phyloP scores from a whole-genome alignment of 805 yeast species.

The Wickerhamomyces sydowiorum region DNA sequence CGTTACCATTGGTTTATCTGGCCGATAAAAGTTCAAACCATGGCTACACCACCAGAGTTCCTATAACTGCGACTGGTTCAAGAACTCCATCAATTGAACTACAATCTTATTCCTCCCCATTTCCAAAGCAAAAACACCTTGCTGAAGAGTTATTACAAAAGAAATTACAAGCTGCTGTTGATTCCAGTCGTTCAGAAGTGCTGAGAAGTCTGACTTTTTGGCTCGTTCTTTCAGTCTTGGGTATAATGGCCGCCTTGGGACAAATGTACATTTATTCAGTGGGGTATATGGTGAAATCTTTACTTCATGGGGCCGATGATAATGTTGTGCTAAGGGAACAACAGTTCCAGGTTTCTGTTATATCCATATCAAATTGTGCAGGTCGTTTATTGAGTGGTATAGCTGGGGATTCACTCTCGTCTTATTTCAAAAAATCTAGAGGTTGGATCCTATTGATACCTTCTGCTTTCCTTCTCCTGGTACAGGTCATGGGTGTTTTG shows the following conservation, averaged over 20 bases:
- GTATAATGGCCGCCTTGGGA: conserved; percentile 59
- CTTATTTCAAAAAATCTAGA: conserved; percentile 39
- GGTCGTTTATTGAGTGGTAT: conserved; percentile 65
- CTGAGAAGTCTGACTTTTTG: conserved; percentile 36
- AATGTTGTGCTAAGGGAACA: conserved; percentile 46
- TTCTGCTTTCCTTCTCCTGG: conserved; percentile 35
- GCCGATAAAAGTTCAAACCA: conserved; percentile 13
- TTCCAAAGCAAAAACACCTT: background rate
- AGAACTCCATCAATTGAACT: conserved; percentile 13
- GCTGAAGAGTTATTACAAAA: conserved; percentile 3
- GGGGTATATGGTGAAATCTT: conserved; percentile 61
- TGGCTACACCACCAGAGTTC: conserved; percentile 1
- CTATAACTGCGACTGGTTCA: background rate
- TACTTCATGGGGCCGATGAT: conserved; percentile 22
- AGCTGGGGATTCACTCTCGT: conserved; percentile 53
- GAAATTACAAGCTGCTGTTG: background rate
- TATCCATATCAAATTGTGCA: conserved; percentile 59
- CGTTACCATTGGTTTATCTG: conserved; percentile 38
- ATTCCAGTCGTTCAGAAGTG: conserved; percentile 12
- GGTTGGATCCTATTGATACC: conserved; percentile 53
- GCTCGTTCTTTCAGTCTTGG: conserved; percentile 42
- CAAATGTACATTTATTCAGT: conserved; percentile 73
- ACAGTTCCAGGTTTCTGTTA: conserved; percentile 65
- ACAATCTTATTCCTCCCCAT: conserved; percentile 4
- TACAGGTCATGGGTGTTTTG: conserved; percentile 44